Evolutionary conservation across 331 rosid species (phyloP).

Genomic region (Malus hybrid): DNA sequence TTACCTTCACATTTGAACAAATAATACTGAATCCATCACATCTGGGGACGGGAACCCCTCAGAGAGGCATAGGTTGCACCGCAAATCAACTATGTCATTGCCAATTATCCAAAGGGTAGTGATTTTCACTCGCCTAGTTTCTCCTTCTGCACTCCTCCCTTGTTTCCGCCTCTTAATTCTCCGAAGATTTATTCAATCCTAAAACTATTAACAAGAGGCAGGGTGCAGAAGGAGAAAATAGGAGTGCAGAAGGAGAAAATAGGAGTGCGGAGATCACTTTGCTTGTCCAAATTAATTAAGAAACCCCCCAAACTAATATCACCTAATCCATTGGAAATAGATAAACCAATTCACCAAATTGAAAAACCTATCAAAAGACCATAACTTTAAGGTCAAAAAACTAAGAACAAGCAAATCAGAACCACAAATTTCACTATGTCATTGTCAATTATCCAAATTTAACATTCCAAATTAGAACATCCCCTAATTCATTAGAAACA

Average conservation of each 20-base stretch:
- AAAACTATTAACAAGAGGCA: too few species aligned
- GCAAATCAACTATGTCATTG: conserved; percentile 11
- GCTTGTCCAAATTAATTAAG: too few species aligned
- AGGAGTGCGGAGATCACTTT: too few species aligned
- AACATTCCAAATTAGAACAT: background rate
- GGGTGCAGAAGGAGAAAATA: too few species aligned
- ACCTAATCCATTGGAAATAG: background rate
- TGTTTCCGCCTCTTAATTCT: too few species aligned
- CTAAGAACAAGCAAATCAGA: too few species aligned
- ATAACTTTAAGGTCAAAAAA: background rate
- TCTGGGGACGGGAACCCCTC: background rate
- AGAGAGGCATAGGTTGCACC: background rate
- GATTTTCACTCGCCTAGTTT: too few species aligned
- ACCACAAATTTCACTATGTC: background rate
- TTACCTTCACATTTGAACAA: conserved; percentile 49
- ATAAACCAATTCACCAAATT: background rate
- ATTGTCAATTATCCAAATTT: background rate
- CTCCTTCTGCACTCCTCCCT: too few species aligned
- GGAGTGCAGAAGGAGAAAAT: too few species aligned
- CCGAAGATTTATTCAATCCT: too few species aligned
- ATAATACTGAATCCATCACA: conserved; percentile 12
- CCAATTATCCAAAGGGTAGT: background rate
- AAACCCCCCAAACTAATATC: background rate
- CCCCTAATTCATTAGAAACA: conserved; percentile 4
- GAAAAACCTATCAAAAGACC: conserved; percentile 11